Conservation (phyloP, 2,329 filamentous ascomycete species). For the Chaetomium olivaceum region DNA sequence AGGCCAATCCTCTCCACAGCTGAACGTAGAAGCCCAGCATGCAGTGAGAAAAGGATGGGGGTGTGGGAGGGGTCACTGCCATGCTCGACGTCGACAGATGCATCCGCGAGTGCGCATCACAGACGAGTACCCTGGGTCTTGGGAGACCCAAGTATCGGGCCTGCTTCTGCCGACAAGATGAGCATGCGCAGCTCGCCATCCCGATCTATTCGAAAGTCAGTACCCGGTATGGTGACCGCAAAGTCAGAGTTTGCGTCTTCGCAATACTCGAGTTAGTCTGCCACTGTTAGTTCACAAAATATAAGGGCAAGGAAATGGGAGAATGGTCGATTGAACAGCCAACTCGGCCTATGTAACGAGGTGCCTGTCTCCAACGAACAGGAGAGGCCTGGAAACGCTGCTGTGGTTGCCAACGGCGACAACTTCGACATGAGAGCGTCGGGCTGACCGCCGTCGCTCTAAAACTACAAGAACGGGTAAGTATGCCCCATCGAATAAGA, state of each 20-base stretch:
- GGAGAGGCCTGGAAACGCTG: conserved; percentile 6
- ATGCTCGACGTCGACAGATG: conserved; percentile 13
- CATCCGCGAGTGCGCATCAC: conserved; percentile 14
- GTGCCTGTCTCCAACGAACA: background rate
- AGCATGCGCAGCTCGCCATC: conserved; percentile 12
- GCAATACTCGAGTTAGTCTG: conserved; percentile 4
- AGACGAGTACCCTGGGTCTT: background rate
- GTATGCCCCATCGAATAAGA: conserved; percentile 10
- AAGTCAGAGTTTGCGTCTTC: background rate
- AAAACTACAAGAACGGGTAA: conserved; percentile 27
- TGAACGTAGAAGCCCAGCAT: conserved; percentile 46
- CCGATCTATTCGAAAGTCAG: conserved; percentile 20
- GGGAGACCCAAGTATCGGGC: background rate
- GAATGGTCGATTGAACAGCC: conserved; percentile 26
- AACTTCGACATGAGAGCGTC: conserved; percentile 23
- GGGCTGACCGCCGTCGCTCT: conserved; percentile 24
- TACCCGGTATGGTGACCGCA: background rate
- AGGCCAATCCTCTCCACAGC: conserved; percentile 50
- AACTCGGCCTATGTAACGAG: conserved; percentile 28
- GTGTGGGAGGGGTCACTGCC: conserved; percentile 16
- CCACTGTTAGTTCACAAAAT: conserved; percentile 21
- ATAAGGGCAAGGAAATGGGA: conserved; percentile 11
- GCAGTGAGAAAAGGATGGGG: conserved; percentile 55
- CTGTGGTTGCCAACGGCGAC: conserved; percentile 16
- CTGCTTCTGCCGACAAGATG: background rate